Base-by-base conservation (phyloP, 2,329 filamentous ascomycete genomes). In the Stagonosporopsis cucurbitacearum region DNA sequence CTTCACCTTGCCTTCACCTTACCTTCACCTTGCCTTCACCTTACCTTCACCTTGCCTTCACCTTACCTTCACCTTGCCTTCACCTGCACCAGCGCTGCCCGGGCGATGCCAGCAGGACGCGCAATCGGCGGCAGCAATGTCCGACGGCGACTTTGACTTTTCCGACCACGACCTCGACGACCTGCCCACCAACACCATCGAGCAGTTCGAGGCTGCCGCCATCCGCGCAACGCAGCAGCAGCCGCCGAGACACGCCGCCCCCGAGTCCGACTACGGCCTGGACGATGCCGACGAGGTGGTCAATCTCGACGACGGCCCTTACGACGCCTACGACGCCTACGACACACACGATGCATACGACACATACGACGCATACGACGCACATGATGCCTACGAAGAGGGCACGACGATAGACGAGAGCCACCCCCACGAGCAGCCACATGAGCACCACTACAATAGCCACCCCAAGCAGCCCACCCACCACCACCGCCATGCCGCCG, bases 131-230 rank as follows among this genome's bases (percentile, higher is more conserved):
- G 45, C 52, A 37, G 67, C 58, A 50, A 71, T 70, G 65, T 62
- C 70, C 50, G 61, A 71, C 58, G 77, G 80, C 60, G 78, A 81
- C 55, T 79, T 78, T 56, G 78, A 76, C 67, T 77, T 74, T 48
- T 67, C 68, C 60, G 79, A 79, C 70, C 72, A 77, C 62, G 79
- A 76, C 65, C 68, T 82, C 50, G 78, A 79, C 62, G 71, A 73
- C 58, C 71, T 82, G 41, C 78, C 80, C 30, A 72, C 74, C 47
- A 77, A 79, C 60, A 73, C 78, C 23, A 71, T 82, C 32, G 70
- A 75, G 33, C 72, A 79, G 53, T 74, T 82, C 22, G 80, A 82
- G 65, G 70, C 74, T 37, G 73, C 69, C 41, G 80, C 80, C 49
- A 58, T 78, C 19, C 71, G 69, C 12, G 78, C 78, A 9, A 81